Evolutionary conservation across 2,329 filamentous ascomycete species (phyloP), one percentile per base, ranked within the genome.

Genomic region (Macrophomina pseudophaseolina): DNA sequence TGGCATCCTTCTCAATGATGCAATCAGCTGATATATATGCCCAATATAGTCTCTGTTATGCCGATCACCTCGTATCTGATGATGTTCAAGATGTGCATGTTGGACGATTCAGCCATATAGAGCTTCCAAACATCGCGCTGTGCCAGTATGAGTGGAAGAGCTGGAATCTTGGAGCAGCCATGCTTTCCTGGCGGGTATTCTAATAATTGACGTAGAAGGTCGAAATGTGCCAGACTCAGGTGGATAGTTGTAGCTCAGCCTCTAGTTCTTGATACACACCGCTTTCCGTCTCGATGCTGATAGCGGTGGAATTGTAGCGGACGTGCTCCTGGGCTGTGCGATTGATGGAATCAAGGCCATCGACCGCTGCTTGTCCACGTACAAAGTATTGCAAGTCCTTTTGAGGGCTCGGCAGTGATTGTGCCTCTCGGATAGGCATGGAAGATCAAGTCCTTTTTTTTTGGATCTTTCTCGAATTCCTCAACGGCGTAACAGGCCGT

Each of bases 61-160:
- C 67, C 67, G 49, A 68, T 35, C 12, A 42, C 30, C 30, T 66
- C 18, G 14, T 53, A 32, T 49, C 35, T 33, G 32, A 44, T 56
- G 42, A 67, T 48, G 48, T 18, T 11, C 49, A 52, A 23, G 33
- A 2, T 14, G 28, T 33, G 14, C n/a, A n/a, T 3, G 5, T 9
- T 18, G 4, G 7, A 9, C 0, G 23, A 23, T 23, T 42, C 40
- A 2, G 56, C 56, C 11, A 60, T 42, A 6, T 49, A 38, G 9
- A 68, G 62, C 59, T 52, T 62, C 67, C 64, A 68, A n/a, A 64
- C 54, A 53, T 66, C 46, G 9, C 67, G 64, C 59, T 68, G 67
- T 14, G 58, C 40, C 12, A 68, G 23, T 3, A 66, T 40, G 18
- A 66, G 46, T 12, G 67, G 67, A n/a, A 68, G 16, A 3, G 18